Conservation (phyloP, 192 early-diverging fungal species). For the Coemansia sp. region DNA sequence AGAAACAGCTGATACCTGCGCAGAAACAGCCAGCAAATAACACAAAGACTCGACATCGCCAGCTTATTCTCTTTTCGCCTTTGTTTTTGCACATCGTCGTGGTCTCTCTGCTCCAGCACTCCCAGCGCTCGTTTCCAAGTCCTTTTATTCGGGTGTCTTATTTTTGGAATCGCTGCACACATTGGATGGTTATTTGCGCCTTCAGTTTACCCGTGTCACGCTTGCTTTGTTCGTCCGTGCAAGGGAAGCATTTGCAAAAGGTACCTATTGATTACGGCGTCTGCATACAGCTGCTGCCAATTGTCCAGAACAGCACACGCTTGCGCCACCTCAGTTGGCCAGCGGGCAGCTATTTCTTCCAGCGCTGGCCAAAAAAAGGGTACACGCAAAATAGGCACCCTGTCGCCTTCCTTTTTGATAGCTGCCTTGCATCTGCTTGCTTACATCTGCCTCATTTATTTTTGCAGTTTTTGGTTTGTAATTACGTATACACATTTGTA, state of each 20-base stretch:
- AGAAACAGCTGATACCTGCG: not conserved
- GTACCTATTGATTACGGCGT: slow-evolving; percentile 1
- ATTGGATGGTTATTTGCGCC: not conserved
- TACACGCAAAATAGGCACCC: not conserved
- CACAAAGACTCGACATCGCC: not conserved
- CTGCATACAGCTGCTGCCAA: not conserved
- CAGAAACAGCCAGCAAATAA: not conserved
- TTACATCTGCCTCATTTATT: not conserved
- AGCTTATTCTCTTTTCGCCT: not conserved
- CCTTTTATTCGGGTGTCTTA: not conserved
- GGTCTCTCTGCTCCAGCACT: not conserved
- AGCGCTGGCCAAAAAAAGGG: not conserved
- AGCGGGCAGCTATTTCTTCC: not conserved
- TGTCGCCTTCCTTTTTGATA: not conserved
- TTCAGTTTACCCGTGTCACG: not conserved
- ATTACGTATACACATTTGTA: not conserved
- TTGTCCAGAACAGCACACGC: not conserved
- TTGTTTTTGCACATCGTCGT: not conserved
- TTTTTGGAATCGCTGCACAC: not conserved
- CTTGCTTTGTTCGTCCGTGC: not conserved
- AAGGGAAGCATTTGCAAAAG: not conserved
- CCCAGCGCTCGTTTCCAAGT: not conserved
- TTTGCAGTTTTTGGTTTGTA: not conserved
- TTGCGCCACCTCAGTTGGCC: not conserved
- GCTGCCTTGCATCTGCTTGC: not conserved